A percentile compares a stretch with the other conserved stretches of the same genome.
Evolutionary conservation across 257 asterid genomes (phyloP).

Genomic region (Cinchona pubescens): DNA sequence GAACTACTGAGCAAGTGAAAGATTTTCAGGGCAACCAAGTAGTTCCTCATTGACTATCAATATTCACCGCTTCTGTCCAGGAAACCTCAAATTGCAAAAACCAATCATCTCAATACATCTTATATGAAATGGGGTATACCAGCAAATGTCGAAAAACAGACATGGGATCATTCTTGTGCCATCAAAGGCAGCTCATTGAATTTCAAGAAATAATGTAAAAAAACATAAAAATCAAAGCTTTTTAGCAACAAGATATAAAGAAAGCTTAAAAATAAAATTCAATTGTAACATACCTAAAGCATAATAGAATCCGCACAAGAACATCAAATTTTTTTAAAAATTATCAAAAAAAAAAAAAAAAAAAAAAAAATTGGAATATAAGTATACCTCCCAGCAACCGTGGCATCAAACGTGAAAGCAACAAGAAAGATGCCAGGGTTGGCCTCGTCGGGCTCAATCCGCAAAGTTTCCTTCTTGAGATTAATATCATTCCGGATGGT

Average conservation of each 20-base stretch:
- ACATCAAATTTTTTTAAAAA: too few relatives aligned
- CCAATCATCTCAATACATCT: background rate
- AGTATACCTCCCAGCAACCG: constrained; percentile 78
- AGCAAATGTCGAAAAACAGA: background rate
- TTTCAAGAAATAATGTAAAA: background rate
- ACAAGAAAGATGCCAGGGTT: constrained; percentile 79
- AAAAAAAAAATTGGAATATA: background rate
- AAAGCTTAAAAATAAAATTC: background rate
- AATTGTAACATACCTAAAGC: background rate
- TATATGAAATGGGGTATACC: too few relatives aligned
- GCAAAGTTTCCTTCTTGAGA: constrained; percentile 84
- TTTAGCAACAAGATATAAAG: background rate
- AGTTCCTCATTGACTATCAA: background rate
- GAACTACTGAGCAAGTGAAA: background rate
- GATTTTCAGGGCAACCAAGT: background rate
- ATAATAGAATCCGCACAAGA: background rate
- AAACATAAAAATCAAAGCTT: background rate
- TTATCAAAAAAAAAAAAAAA: background rate
- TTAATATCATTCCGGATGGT: constrained; percentile 92
- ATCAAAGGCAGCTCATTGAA: background rate
- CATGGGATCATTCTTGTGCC: background rate
- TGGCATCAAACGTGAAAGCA: constrained; percentile 88
- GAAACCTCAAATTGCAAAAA: background rate
- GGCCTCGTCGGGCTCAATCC: constrained; percentile 81
- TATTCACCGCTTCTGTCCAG: background rate